phyloP scores from a whole-genome alignment of 768 basidiomycete genomes.

The Amanita polypyramis region DNA sequence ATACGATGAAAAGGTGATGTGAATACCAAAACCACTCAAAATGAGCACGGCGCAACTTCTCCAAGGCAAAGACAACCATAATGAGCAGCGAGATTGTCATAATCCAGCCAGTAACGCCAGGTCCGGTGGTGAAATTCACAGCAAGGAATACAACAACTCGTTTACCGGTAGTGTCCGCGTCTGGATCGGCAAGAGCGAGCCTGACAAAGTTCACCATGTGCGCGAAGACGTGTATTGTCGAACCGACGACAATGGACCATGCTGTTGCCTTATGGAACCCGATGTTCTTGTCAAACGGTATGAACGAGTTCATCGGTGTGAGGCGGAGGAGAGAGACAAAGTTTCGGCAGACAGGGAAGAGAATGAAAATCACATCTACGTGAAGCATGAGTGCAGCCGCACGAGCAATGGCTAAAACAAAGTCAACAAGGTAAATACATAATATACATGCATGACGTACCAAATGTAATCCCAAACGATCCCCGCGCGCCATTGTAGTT shows the following conservation, averaged over 20 bases:
- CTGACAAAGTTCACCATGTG: slow-evolving; percentile 82
- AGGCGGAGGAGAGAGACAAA: slow-evolving; percentile 84
- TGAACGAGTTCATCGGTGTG: slow-evolving; percentile 74
- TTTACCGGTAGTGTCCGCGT: slow-evolving; percentile 42
- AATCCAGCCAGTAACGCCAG: slow-evolving; percentile 80
- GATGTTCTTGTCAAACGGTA: slow-evolving; percentile 92
- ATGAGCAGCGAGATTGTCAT: slow-evolving; percentile 65
- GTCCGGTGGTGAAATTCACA: slow-evolving; percentile 77
- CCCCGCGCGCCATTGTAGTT: slow-evolving; percentile 56
- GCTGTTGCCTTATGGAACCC: slow-evolving; percentile 85
- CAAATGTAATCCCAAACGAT: slow-evolving; percentile 67
- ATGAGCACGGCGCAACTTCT: slow-evolving; percentile 64
- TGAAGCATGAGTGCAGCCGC: slow-evolving; percentile 85
- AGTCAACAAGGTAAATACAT: slow-evolving; percentile 28
- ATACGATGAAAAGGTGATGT: slow-evolving; percentile 82
- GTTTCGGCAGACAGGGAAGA: slow-evolving; percentile 91
- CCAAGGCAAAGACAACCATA: slow-evolving; percentile 82
- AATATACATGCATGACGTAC: slow-evolving; percentile 35
- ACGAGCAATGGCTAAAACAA: slow-evolving; percentile 65
- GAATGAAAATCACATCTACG: slow-evolving; percentile 86
- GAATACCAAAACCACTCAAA: slow-evolving; percentile 91
- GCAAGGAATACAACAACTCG: slow-evolving; percentile 60
- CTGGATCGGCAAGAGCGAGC: slow-evolving; percentile 45
- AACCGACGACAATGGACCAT: slow-evolving; percentile 80
- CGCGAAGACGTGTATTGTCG: slow-evolving; percentile 65